Conservation (phyloP, 2,329 filamentous ascomycete genomes). For the Stemphylium beticola region DNA sequence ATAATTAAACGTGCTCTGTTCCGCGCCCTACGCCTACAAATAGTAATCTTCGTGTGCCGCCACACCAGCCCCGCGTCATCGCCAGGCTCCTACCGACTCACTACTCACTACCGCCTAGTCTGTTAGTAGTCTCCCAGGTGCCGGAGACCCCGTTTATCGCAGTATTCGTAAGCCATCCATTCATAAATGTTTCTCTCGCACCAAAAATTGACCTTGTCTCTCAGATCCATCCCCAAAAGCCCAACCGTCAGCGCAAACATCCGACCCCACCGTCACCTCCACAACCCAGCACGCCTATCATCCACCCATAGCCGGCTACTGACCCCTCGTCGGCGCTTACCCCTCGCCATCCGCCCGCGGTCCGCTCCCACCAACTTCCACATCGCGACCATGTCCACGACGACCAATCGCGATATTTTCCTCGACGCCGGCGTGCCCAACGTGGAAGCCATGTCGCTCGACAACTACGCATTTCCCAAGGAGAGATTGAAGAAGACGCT, state of each 20-base stretch:
- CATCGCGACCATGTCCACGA: slow-evolving; percentile 32
- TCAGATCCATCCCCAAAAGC: slow-evolving; percentile 13
- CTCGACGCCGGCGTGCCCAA: slow-evolving; percentile 34
- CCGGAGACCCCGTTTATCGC: slow-evolving; percentile 19
- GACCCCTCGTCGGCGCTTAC: slow-evolving; percentile 14
- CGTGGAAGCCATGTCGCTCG: slow-evolving; percentile 44
- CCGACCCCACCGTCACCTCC: slow-evolving; percentile 7
- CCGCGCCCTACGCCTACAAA: slow-evolving; percentile 1
- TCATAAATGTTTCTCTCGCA: slow-evolving; percentile 19
- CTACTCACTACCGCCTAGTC: slow-evolving; percentile 27
- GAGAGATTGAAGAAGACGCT: slow-evolving; percentile 64
- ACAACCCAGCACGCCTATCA: slow-evolving; percentile 4
- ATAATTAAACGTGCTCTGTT: background rate
- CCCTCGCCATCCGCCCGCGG: slow-evolving; percentile 11
- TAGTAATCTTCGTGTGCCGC: slow-evolving; percentile 17
- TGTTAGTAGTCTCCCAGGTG: slow-evolving; percentile 9
- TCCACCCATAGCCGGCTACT: slow-evolving; percentile 13
- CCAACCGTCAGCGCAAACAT: slow-evolving; percentile 2
- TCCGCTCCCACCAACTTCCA: slow-evolving; percentile 1
- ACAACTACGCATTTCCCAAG: slow-evolving; percentile 66
- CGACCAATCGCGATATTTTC: slow-evolving; percentile 24
- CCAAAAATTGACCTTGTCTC: slow-evolving; percentile 23
- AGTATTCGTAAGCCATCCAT: slow-evolving; percentile 23
- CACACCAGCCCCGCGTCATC: slow-evolving; percentile 26
- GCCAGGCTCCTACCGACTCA: slow-evolving; percentile 11